Base-by-base conservation (phyloP, 2,329 filamentous ascomycete species). In the Cytospora paraplurivora region DNA sequence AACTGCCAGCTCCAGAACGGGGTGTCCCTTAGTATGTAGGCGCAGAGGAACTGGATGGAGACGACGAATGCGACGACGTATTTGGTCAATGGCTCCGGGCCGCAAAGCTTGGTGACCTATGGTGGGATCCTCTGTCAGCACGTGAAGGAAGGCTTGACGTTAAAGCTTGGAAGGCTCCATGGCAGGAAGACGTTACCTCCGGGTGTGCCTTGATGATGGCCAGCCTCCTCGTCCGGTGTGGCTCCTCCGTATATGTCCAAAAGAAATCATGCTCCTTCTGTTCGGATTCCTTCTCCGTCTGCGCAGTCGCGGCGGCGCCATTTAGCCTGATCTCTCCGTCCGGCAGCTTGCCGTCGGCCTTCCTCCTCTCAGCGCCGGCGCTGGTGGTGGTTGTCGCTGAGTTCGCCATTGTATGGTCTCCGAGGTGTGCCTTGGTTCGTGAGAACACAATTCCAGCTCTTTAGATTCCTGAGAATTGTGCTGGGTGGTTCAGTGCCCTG, bases 171-270 rank as follows among this genome's bases (percentile, higher is more conserved):
- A 12, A 21, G 17, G 44, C 44, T 47, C n/a, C n/a, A 21, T 19
- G 44, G 44, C 17, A 37, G 35, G n/a, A 17, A 37, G 3, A 44
- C 68, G 74, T 21, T 79, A 94, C 93, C 85, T 99, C 94, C 54
- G 95, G 95, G 75, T 99, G 94, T 62, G 94, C 93, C 81, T 97
- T 98, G 78, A 99, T 98, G 72, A 99, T 99, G 67, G 93, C 92
- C 71, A 94, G 86, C 63, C 95, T 86, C 70, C 95, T 84, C 37
- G 94, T 95, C 70, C 93, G 87, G 78, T 99, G 95, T 67, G 95
- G 95, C 78, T 99, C 95, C 76, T 99, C 95, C 11, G 95, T 97
- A 75, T 99, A 98, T 49, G 95, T 97, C 95, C 96, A 98, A 80
- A 96, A 97, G 83, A 98, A 98, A 75, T 88, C 84, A 67, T 88